phyloP scores from a whole-genome alignment of 208 protist genomes.

The Porcisia hertigi region DNA sequence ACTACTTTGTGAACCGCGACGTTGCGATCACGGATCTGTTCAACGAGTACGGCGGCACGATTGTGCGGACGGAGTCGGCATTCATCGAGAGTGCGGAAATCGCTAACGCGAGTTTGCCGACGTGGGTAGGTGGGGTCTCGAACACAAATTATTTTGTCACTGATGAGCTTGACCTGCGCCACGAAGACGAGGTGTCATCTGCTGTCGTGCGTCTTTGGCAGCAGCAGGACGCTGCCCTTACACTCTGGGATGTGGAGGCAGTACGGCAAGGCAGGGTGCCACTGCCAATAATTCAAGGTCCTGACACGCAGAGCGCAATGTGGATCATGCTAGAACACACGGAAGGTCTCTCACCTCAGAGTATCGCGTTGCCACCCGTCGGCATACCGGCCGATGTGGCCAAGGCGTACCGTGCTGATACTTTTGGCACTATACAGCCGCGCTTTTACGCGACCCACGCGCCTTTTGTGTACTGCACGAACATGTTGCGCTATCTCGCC shows the following conservation, averaged over 20 bases:
- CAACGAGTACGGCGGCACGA: constrained; percentile 63
- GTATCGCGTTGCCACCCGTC: background rate
- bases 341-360: background rate
- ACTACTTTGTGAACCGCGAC: constrained; percentile 75
- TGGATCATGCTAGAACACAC: constrained; percentile 11
- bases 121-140: constrained; percentile 19
- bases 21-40: constrained; percentile 55
- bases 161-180: constrained; percentile 20
- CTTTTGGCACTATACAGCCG: constrained; percentile 17
- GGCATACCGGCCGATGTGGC: constrained; percentile 1
- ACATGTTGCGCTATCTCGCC: constrained; percentile 50
- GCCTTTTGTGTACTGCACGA: constrained; percentile 68
- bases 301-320: constrained; percentile 2
- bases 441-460: constrained; percentile 60
- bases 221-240: background rate
- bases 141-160: constrained; percentile 22
- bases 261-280: background rate
- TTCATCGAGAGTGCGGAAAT: constrained; percentile 4
- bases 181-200: constrained; percentile 4
- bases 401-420: constrained; percentile 6
- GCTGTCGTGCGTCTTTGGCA: constrained; percentile 19
- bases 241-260: constrained; percentile 10
- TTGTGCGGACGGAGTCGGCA: constrained; percentile 43
- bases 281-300: constrained; percentile 11
- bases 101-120: background rate